Percentiles rank a stretch among this genome's conserved stretches.
Conservation (phyloP, 371 early-diverging fungal species). For the Sporodiniella umbellata region DNA sequence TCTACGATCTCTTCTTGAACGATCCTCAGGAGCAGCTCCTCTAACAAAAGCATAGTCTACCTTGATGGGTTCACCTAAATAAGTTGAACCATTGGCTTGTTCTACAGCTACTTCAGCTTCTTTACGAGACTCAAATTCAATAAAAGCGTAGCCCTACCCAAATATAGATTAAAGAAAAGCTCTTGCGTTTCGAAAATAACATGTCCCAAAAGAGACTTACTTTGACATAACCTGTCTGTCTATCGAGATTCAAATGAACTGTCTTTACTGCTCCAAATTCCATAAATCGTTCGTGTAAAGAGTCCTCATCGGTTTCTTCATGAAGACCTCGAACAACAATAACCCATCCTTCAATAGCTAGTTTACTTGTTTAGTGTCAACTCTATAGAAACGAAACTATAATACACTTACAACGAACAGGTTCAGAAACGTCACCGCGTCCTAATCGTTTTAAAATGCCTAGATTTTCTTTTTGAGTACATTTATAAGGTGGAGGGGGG, state of each 20-base stretch:
- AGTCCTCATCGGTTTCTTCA: constrained; percentile 94
- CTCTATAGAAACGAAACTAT: neutral
- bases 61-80: constrained; percentile 69
- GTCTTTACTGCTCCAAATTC: constrained; percentile 89
- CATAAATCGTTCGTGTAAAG: constrained; percentile 80
- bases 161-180: no score
- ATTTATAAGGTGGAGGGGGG: no score
- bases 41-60: constrained; percentile 86
- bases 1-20: constrained; percentile 21
- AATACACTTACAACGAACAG: constrained; percentile 60
- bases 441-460: constrained; percentile 8
- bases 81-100: constrained; percentile 62
- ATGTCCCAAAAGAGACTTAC: no score
- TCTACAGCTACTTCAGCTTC: constrained; percentile 85
- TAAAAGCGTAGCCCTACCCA: constrained; percentile 86
- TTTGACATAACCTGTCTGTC: constrained; percentile 94
- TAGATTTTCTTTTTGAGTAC: neutral
- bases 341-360: constrained; percentile 95
- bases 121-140: constrained; percentile 82
- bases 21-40: constrained; percentile 14
- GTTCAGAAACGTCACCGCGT: constrained; percentile 27
- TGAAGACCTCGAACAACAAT: constrained; percentile 87
- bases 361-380: neutral
- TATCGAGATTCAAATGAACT: constrained; percentile 89
- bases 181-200: no score